A percentile compares a stretch with the other conserved stretches of the same genome.
Conservation (phyloP, 768 basidiomycete species). For the Xerocomellus dryophilus region DNA sequence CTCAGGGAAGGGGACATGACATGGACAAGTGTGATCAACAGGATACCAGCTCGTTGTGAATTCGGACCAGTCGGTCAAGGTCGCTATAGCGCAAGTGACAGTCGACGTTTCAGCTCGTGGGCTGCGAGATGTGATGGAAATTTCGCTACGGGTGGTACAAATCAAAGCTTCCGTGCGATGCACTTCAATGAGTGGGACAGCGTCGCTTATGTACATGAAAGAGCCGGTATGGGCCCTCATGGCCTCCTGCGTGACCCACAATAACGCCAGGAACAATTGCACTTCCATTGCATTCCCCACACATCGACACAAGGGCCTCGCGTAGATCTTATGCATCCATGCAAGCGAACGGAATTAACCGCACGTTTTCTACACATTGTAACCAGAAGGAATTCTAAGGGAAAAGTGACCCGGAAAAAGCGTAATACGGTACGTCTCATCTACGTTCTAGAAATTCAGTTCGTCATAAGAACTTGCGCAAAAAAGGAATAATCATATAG, state of each 20-base stretch:
- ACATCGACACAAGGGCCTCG: background rate
- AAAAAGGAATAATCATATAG: slow-evolving; percentile 40
- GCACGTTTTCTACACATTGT: slow-evolving; percentile 17
- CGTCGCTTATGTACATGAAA: background rate
- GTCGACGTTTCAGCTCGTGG: slow-evolving; percentile 1
- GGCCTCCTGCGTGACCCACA: slow-evolving; percentile 8
- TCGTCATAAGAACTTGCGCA: slow-evolving; percentile 26
- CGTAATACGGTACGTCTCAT: slow-evolving; percentile 12
- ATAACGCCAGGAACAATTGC: background rate
- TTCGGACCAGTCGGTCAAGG: background rate
- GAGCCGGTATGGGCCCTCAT: background rate
- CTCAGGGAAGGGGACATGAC: background rate
- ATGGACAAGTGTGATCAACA: background rate
- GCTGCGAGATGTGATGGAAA: background rate
- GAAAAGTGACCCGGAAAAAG: slow-evolving; percentile 7
- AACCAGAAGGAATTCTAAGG: slow-evolving; percentile 13
- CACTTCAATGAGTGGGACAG: background rate
- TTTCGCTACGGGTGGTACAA: background rate
- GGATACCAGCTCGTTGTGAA: background rate
- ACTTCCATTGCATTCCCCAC: slow-evolving; percentile 24
- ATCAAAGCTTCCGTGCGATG: background rate
- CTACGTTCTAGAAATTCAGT: slow-evolving; percentile 26
- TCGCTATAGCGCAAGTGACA: background rate
- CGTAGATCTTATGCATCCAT: slow-evolving; percentile 9
- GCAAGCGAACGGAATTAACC: slow-evolving; percentile 11